Evolutionary conservation across 768 basidiomycete genomes (phyloP).

Genomic region (Lactarius sanguifluus): DNA sequence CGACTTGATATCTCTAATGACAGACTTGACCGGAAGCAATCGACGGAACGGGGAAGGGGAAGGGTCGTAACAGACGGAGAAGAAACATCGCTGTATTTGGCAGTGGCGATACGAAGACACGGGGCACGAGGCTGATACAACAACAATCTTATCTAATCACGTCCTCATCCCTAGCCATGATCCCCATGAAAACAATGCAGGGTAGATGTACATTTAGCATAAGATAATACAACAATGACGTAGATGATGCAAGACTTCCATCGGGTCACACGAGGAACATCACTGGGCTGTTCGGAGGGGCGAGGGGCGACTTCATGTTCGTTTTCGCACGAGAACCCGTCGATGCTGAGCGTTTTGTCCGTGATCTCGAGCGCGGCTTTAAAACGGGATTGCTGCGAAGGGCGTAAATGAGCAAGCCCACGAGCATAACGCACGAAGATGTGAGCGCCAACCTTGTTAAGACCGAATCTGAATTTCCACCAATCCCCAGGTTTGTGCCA

Average conservation of each 20-base stretch:
- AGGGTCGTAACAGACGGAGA: conserved; percentile 3
- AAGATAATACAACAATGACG: background rate
- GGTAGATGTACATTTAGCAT: background rate
- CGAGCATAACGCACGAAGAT: conserved; percentile 10
- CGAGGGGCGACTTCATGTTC: conserved; percentile 14
- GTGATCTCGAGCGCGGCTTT: conserved; percentile 25
- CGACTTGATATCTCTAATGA: background rate
- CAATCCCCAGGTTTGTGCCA: conserved; percentile 18
- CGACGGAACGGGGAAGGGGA: conserved; percentile 7
- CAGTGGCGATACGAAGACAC: conserved; percentile 19
- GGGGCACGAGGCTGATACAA: conserved; percentile 15
- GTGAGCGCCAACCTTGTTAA: conserved; percentile 20
- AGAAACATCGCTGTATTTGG: conserved; percentile 25
- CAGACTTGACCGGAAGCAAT: background rate
- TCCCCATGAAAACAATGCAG: background rate
- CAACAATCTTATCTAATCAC: conserved; percentile 17
- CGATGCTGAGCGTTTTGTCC: conserved; percentile 17
- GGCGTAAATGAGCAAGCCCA: conserved; percentile 23
- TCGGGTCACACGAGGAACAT: conserved; percentile 10
- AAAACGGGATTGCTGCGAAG: conserved; percentile 23
- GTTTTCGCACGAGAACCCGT: conserved; percentile 21
- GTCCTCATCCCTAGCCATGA: background rate
- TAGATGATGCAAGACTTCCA: conserved; percentile 5
- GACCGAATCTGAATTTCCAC: conserved; percentile 20
- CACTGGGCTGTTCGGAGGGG: conserved; percentile 27